Base-by-base conservation (phyloP, 2,329 filamentous ascomycete genomes). In the Diaporthe longicolla region DNA sequence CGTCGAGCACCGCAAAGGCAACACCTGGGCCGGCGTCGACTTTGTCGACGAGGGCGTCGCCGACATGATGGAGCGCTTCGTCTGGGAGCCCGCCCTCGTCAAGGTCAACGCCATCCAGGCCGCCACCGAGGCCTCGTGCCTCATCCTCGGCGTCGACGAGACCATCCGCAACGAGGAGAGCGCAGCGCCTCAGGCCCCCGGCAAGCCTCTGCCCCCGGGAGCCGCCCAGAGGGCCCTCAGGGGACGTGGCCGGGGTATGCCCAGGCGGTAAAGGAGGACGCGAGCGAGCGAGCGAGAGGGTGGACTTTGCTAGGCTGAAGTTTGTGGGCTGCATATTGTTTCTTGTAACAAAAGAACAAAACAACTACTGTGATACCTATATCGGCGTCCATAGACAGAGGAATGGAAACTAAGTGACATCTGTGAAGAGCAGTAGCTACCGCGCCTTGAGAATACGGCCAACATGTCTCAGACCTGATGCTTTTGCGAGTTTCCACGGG, bases 151-250 rank as follows among this genome's bases (percentile, higher is more conserved):
- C 79, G 97, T 99, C 73, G 97, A 99, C 82, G 97, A 99, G 91
- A 99, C 97, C 45, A 98, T 99, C 85, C 95, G 92, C 85, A 99
- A 99, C 85, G 95, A 99, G 87, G 95, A 98, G 87, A 97, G 94
- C 80, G 90, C 92, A 79, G 88, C 91, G 83, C 93, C 95, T 32
- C 94, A 97, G 84, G 95, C 91, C 11, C 96, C 96, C 0, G 89
- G 91, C 72, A 89, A 93, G 83, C 89, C 91, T 26, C 87, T 95
- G 78, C 94, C 93, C 6, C 92, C 93, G 1, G 94, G 93, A 78
- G 95, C 96, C 29, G 95, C 96, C 15, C 96, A 98, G 87, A 89
- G 96, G 80, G 96, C 95, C 55, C 85, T 98, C 78, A 90, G 95
- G 76, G 94, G 93, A 75, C 88, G 95, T 78, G 95, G 95, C 76